A percentile compares a stretch with the other conserved stretches of the same genome.
Conservation (phyloP, 2,329 filamentous ascomycete species). For the Microsporum canis region DNA sequence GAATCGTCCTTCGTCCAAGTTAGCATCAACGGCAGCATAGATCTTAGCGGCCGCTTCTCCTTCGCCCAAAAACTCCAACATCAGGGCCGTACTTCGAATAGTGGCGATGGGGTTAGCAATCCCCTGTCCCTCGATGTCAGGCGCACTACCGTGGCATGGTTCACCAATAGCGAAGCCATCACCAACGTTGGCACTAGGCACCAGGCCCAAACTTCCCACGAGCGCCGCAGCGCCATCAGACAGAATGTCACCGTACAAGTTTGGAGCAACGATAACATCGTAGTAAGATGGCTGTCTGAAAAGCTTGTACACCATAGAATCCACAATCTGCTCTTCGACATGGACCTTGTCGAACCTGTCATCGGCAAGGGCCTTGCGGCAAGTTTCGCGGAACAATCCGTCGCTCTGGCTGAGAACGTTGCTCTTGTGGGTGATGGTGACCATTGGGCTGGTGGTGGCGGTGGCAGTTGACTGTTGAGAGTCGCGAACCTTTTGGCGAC, state of each 20-base stretch:
- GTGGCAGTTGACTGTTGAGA: constrained; percentile 33
- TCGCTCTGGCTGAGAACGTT: constrained; percentile 96
- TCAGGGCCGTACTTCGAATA: constrained; percentile 76
- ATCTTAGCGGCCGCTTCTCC: constrained; percentile 78
- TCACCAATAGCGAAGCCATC: constrained; percentile 92
- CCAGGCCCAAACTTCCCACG: constrained; percentile 81
- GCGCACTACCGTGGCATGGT: constrained; percentile 92
- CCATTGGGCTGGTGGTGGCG: constrained; percentile 45
- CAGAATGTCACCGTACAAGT: constrained; percentile 93
- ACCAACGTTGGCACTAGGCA: constrained; percentile 90
- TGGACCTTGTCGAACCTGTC: constrained; percentile 51
- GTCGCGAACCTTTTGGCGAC: constrained; percentile 69
- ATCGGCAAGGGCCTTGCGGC: constrained; percentile 59
- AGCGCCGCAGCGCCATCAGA: constrained; percentile 91
- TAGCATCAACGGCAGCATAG: constrained; percentile 82
- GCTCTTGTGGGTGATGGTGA: constrained; percentile 97
- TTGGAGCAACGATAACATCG: constrained; percentile 95
- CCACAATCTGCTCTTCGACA: constrained; percentile 95
- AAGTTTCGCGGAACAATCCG: constrained; percentile 78
- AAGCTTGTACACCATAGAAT: constrained; percentile 99
- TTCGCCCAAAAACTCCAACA: constrained; percentile 92
- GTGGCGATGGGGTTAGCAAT: constrained; percentile 97
- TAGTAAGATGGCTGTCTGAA: constrained; percentile 92
- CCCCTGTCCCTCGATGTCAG: constrained; percentile 83
- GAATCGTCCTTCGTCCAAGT: constrained; percentile 69